A percentile compares a stretch with the other conserved stretches of the same genome.
Evolutionary conservation across 192 early-diverging fungal genomes (phyloP).

Genomic region (Coemansia sp.): DNA sequence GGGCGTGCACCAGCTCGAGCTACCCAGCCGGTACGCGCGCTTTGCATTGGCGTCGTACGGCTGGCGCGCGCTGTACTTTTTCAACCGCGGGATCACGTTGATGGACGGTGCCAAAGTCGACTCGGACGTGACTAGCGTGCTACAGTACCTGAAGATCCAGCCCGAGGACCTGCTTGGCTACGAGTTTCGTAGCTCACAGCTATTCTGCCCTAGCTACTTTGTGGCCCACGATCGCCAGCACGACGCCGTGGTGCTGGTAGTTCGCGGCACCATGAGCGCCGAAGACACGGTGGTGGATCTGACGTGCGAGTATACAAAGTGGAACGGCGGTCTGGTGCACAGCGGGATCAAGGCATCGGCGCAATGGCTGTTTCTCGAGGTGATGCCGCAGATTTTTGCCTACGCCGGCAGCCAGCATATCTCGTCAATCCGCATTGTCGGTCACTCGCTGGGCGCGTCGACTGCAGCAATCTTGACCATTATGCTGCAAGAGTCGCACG

Average conservation of each 20-base stretch:
- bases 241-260: constrained; percentile 61
- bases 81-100: constrained; percentile 65
- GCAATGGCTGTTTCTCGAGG: constrained; percentile 64
- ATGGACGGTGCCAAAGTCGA: constrained; percentile 62
- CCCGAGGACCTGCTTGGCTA: constrained; percentile 63
- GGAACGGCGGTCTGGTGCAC: constrained; percentile 73
- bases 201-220: constrained; percentile 69
- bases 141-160: constrained; percentile 59
- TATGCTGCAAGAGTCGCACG: constrained; percentile 60
- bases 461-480: constrained; percentile 70
- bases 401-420: constrained; percentile 54
- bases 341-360: constrained; percentile 73
- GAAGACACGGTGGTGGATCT: constrained; percentile 73
- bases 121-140: constrained; percentile 62
- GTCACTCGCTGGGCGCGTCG: constrained; percentile 69
- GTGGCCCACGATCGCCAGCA: constrained; percentile 61
- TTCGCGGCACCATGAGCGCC: constrained; percentile 69
- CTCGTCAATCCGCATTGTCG: constrained; percentile 60
- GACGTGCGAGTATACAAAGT: constrained; percentile 71
- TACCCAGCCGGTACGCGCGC: constrained; percentile 54
- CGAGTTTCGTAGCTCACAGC: constrained; percentile 60
- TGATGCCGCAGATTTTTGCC: constrained; percentile 61
- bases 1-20: constrained; percentile 44
- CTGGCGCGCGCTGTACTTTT: constrained; percentile 69
- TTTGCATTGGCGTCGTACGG: constrained; percentile 66